These are phyloP conservation scores for Trichoderma asperellum DNA, from an alignment of 2,329 filamentous ascomycete genomes.

Conservation along the genomic window DNA sequence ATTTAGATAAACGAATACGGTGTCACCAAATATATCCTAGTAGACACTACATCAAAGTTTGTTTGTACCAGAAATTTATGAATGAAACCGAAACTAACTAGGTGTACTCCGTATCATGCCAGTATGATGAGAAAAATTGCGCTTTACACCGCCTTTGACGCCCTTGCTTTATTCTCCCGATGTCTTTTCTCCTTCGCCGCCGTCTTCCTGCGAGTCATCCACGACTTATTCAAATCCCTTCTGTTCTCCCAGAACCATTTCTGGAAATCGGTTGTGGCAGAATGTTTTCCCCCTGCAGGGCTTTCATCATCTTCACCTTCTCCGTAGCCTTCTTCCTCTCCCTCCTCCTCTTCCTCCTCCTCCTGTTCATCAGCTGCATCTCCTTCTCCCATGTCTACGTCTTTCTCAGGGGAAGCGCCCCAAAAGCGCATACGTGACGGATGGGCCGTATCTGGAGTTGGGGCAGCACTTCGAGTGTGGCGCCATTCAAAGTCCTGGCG, in stretches of 20 bases:
- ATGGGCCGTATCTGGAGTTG: conserved; percentile 90
- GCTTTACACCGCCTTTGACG: conserved; percentile 44
- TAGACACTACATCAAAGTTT: background rate
- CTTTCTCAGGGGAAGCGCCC: conserved; percentile 40
- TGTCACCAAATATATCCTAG: background rate
- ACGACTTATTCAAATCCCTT: conserved; percentile 66
- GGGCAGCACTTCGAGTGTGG: conserved; percentile 81
- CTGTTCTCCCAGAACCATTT: conserved; percentile 71
- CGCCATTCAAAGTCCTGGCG: conserved; percentile 77
- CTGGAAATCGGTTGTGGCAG: conserved; percentile 59
- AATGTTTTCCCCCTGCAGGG: conserved; percentile 30
- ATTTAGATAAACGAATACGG: rapidly evolving
- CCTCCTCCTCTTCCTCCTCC: conserved; percentile 35
- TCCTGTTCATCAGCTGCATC: conserved; percentile 47
- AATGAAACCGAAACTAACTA: background rate
- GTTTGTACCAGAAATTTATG: background rate
- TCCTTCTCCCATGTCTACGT: conserved; percentile 44
- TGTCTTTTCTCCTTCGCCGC: conserved; percentile 69
- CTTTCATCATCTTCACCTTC: conserved; percentile 35
- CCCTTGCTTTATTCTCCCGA: conserved; percentile 63
- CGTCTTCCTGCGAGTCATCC: conserved; percentile 67
- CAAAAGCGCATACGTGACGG: conserved; percentile 65
- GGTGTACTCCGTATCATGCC: background rate
- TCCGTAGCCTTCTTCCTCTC: conserved; percentile 32
- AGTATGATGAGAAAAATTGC: background rate